Percentiles rank a stretch among this genome's conserved stretches.
Evolutionary conservation across 2,329 filamentous ascomycete genomes (phyloP).

Genomic region (Trichoderma semiorbis): DNA sequence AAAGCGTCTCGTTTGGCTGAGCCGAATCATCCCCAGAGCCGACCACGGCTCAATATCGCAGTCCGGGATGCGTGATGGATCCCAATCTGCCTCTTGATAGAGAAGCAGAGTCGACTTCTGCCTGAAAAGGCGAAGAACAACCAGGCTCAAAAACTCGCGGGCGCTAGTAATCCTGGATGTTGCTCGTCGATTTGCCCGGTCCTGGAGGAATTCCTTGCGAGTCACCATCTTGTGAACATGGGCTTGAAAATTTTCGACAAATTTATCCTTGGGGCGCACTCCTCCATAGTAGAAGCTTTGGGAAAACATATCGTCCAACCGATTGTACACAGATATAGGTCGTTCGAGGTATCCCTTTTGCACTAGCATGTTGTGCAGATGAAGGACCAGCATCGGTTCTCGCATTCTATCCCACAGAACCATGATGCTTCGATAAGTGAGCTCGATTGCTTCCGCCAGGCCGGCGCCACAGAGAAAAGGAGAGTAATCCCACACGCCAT

Average conservation of each 20-base stretch:
- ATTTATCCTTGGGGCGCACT: constrained; percentile 16
- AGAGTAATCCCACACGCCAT: constrained; percentile 47
- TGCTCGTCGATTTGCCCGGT: background rate
- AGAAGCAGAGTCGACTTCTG: constrained; percentile 32
- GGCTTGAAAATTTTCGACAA: constrained; percentile 5
- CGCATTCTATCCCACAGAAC: constrained; percentile 38
- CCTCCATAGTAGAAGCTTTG: constrained; percentile 18
- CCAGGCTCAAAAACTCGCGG: background rate
- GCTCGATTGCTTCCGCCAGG: constrained; percentile 42
- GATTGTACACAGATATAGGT: constrained; percentile 32
- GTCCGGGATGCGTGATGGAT: constrained; percentile 36
- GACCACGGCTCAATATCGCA: constrained; percentile 28
- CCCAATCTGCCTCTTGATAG: constrained; percentile 34
- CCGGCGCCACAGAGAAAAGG: constrained; percentile 47
- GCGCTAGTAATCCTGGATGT: background rate
- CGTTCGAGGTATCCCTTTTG: constrained; percentile 37
- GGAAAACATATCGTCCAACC: constrained; percentile 24
- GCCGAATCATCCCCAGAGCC: constrained; percentile 27
- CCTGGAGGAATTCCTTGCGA: background rate
- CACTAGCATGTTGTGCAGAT: constrained; percentile 48
- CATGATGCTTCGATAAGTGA: constrained; percentile 35
- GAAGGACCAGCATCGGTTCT: constrained; percentile 39
- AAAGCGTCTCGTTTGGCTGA: constrained; percentile 27
- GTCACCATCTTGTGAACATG: background rate
- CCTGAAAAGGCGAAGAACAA: constrained; percentile 32